These are phyloP conservation scores for Linum usitatissimum DNA, from an alignment of 345 rosid species.

Conservation along the genomic window DNA sequence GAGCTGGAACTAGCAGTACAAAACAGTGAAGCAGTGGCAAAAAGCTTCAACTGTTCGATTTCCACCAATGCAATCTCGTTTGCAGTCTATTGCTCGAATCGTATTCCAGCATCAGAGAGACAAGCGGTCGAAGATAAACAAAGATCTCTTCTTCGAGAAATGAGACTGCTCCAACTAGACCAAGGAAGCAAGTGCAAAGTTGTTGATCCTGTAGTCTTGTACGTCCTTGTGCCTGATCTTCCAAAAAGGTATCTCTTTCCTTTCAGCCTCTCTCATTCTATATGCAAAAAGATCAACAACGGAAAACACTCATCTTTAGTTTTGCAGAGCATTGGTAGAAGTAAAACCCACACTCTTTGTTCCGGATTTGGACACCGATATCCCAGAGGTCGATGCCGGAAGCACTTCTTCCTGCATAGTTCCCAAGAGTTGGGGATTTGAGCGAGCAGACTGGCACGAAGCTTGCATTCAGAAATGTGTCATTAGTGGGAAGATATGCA, in stretches of 20 bases:
- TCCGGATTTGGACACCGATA: constrained; percentile 29
- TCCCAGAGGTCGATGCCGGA: constrained; percentile 15
- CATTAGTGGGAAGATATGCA: constrained; percentile 50
- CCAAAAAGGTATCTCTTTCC: constrained; percentile 58
- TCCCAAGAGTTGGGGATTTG: constrained; percentile 39
- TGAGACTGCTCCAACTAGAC: constrained; percentile 29
- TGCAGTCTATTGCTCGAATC: constrained; percentile 58
- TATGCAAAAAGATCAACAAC: not conserved
- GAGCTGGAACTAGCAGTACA: constrained; percentile 73
- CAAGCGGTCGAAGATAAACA: constrained; percentile 48
- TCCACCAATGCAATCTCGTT: constrained; percentile 54
- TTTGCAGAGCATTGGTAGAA: constrained; percentile 78
- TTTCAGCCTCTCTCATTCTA: not conserved
- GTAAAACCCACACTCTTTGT: constrained; percentile 74
- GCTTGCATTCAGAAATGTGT: constrained; percentile 64
- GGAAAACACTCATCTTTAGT: constrained; percentile 4
- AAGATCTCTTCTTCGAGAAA: constrained; percentile 32
- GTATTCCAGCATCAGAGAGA: constrained; percentile 46
- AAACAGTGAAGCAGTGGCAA: constrained; percentile 92
- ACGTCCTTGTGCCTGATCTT: constrained; percentile 73
- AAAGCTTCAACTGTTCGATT: constrained; percentile 58
- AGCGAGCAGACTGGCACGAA: constrained; percentile 70
- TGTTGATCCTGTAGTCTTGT: constrained; percentile 50
- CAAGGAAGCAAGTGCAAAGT: constrained; percentile 17
- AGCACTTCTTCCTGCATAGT: constrained; percentile 17